A percentile compares a stretch with the other conserved stretches of the same genome.
Evolutionary conservation across 2,329 filamentous ascomycete genomes (phyloP).

Genomic region (Epichloe baconii): DNA sequence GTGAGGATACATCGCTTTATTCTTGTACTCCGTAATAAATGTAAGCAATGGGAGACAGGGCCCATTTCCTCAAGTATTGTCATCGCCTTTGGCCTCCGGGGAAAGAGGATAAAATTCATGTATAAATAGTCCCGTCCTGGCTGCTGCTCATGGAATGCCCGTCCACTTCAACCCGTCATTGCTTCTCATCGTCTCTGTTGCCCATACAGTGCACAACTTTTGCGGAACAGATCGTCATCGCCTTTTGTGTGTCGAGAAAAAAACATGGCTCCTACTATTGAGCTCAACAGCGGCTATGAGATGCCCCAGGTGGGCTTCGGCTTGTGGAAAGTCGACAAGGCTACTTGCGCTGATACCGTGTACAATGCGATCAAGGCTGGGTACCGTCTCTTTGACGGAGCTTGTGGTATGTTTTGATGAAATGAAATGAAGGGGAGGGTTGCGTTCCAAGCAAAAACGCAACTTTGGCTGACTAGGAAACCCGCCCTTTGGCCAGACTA

Average conservation of each 20-base stretch:
- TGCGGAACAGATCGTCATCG: background rate
- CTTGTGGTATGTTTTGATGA: slow-evolving; percentile 21
- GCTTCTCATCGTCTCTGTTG: background rate
- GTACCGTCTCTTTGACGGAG: slow-evolving; percentile 48
- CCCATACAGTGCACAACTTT: background rate
- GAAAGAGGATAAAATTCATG: background rate
- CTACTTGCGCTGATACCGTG: slow-evolving; percentile 59
- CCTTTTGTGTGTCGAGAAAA: background rate
- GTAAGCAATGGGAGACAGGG: background rate
- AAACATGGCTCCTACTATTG: slow-evolving; percentile 30
- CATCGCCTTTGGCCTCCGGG: background rate
- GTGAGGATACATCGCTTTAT: no score
- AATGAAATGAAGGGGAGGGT: background rate
- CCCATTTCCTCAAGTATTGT: background rate
- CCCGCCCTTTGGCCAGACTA: slow-evolving; percentile 39
- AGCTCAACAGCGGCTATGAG: slow-evolving; percentile 51
- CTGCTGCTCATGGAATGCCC: background rate
- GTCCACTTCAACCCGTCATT: background rate
- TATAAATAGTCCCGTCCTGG: background rate
- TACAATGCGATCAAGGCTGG: slow-evolving; percentile 60
- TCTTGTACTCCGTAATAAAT: no score
- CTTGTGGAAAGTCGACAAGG: slow-evolving; percentile 73
- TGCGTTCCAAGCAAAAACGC: no score
- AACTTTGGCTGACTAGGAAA: background rate
- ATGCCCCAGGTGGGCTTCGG: slow-evolving; percentile 70